phyloP scores from a whole-genome alignment of 2,329 filamentous ascomycete genomes.

The Hypoxylon sp. region DNA sequence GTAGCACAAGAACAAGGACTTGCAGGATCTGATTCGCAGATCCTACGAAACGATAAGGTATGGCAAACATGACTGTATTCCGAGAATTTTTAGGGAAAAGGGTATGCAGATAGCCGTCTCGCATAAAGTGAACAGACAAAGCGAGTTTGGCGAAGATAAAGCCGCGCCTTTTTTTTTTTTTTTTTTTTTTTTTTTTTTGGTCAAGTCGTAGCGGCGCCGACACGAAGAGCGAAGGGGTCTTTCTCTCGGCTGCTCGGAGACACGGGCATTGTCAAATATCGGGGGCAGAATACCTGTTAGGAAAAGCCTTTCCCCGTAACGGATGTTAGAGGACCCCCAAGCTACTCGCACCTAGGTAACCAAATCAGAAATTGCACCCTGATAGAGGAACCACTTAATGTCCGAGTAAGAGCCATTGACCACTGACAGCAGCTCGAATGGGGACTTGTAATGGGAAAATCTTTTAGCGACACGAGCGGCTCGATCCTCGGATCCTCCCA shows the following conservation, averaged over 20 bases:
- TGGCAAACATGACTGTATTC: slow-evolving; percentile 3
- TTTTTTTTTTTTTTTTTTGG: slow-evolving; percentile 18
- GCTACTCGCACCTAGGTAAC: slow-evolving; percentile 39
- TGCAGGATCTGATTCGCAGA: slow-evolving; percentile 30
- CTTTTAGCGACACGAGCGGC: slow-evolving; percentile 45
- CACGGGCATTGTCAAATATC: slow-evolving; percentile 40
- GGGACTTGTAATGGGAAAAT: slow-evolving; percentile 44
- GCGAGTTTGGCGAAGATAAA: slow-evolving; percentile 11
- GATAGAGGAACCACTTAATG: slow-evolving; percentile 46
- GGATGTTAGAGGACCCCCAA: slow-evolving; percentile 23
- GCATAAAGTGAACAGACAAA: slow-evolving; percentile 19
- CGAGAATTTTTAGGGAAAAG: slow-evolving; percentile 17
- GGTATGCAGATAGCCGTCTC: slow-evolving; percentile 27
- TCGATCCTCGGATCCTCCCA: slow-evolving; percentile 47
- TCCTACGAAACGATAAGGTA: slow-evolving; percentile 15
- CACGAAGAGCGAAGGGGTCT: slow-evolving; percentile 26
- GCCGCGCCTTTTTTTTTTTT: too few relatives aligned
- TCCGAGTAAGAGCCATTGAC: slow-evolving; percentile 50
- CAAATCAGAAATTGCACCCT: slow-evolving; percentile 43
- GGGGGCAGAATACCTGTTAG: slow-evolving; percentile 30
- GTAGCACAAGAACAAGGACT: slow-evolving; percentile 22
- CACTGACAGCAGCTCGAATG: slow-evolving; percentile 41
- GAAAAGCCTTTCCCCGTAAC: slow-evolving; percentile 32
- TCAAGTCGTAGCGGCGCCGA: slow-evolving; percentile 11
- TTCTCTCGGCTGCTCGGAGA: slow-evolving; percentile 42